Percentiles rank a stretch among this genome's conserved stretches.
Conservation (phyloP, 129 eudicot species). For the Glebionis coronaria region DNA sequence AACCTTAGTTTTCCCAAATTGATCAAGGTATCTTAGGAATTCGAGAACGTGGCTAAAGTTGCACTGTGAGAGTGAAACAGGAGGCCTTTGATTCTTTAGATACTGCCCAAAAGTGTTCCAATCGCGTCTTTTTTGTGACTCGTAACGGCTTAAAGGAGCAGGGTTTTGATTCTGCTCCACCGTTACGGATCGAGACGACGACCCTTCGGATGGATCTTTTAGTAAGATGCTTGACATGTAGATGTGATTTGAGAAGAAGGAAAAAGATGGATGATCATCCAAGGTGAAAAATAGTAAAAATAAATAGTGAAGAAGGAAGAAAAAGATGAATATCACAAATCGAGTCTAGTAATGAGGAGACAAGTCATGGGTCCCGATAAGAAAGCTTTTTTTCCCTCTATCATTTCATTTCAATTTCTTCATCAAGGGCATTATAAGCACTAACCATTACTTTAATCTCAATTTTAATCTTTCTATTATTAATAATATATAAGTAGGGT, state of each 20-base stretch:
- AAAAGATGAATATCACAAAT: slow-evolving; percentile 55
- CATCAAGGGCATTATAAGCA: slow-evolving; percentile 37
- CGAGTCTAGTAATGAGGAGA: slow-evolving; percentile 55
- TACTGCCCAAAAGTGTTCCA: slow-evolving; percentile 93
- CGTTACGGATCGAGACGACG: slow-evolving; percentile 36
- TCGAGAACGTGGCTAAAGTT: slow-evolving; percentile 62
- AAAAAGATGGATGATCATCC: slow-evolving; percentile 4
- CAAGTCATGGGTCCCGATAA: slow-evolving; percentile 44
- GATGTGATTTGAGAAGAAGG: neutral
- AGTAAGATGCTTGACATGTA: slow-evolving; percentile 37
- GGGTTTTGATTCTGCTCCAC: slow-evolving; percentile 38
- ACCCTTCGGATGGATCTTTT: slow-evolving; percentile 41
- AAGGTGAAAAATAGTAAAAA: slow-evolving; percentile 22
- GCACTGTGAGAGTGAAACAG: slow-evolving; percentile 54
- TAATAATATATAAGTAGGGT: slow-evolving; percentile 36
- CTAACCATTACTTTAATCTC: slow-evolving; percentile 34
- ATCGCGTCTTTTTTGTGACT: slow-evolving; percentile 79
- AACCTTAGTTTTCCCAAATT: slow-evolving; percentile 87
- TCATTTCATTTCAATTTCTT: slow-evolving; percentile 29
- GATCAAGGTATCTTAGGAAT: slow-evolving; percentile 81
- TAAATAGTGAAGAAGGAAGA: slow-evolving; percentile 31
- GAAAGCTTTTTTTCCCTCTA: slow-evolving; percentile 39
- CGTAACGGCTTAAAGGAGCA: slow-evolving; percentile 62
- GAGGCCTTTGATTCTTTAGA: slow-evolving; percentile 70
- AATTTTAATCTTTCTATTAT: slow-evolving; percentile 29